These are phyloP conservation scores for Cryptococcus maquisensis DNA, from an alignment of 1,284 basidiomycete species.

Conservation along the genomic window DNA sequence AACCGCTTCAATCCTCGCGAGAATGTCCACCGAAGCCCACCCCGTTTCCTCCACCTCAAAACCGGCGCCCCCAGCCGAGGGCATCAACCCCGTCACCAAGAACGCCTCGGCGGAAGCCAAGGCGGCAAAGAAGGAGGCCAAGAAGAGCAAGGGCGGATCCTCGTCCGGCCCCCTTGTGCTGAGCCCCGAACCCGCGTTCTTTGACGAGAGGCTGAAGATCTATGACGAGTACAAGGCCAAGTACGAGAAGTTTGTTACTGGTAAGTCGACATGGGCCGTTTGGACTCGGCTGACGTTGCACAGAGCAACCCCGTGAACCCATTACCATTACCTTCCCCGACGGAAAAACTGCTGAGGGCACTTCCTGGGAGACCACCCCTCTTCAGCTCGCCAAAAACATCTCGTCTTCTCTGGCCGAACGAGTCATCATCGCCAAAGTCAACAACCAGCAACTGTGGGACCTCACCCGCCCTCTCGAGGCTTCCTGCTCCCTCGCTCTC, in stretches of 20 bases:
- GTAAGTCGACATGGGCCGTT: conserved; percentile 48
- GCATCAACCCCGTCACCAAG: conserved; percentile 21
- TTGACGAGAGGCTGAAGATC: conserved; percentile 83
- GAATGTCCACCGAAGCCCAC: conserved; percentile 42
- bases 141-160: conserved; percentile 29
- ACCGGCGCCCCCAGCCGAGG: conserved; percentile 33
- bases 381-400: conserved; percentile 85
- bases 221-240: conserved; percentile 86
- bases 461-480: conserved; percentile 86
- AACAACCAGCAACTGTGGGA: conserved; percentile 85
- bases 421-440: conserved; percentile 88
- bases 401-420: conserved; percentile 82
- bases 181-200: conserved; percentile 73
- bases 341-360: conserved; percentile 76
- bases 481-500: conserved; percentile 72
- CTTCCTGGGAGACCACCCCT: conserved; percentile 94
- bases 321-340: conserved; percentile 85
- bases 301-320: conserved; percentile 77
- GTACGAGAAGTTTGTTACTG: conserved; percentile 73
- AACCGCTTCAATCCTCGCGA: conserved; percentile 1
- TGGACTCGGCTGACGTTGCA: conserved; percentile 3
- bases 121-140: conserved; percentile 37
- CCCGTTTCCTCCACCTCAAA: conserved; percentile 43
- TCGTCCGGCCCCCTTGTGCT: conserved; percentile 27
- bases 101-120: conserved; percentile 17